Base-by-base conservation (phyloP, 1,139 yeast genomes). In the Geotrichum citri-aurantii region DNA sequence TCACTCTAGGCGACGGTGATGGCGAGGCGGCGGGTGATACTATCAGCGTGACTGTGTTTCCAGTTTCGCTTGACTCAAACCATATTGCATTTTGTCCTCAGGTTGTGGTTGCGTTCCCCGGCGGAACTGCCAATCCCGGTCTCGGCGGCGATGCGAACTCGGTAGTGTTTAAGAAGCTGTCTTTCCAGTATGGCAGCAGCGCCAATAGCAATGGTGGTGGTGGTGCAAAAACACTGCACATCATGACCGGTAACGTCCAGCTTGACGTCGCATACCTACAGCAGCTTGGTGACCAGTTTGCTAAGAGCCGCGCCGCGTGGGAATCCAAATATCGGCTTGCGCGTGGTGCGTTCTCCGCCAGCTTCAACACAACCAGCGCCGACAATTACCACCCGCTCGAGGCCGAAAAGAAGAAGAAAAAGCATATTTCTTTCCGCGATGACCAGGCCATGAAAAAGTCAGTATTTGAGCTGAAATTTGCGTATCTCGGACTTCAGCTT, bases 1-100 rank as follows among this genome's bases (percentile, higher is more conserved):
- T 65, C 2, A 52, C 42, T 7, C 53, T 64, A 5, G 44, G 44
- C 5, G 44, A 37, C 14, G 44, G 7, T 6, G 3, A n/a, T 3
- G n/a, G n/a, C n/a, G n/a, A n/a, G n/a, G n/a, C n/a, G n/a, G 63
- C 60, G 26, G 44, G n/a, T 37, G 44, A 37, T 4, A 33, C 52
- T 4, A 24, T 65, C 2, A 48, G 57, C n/a, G 40, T 59, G 12
- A 56, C 63, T 4, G 49, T 66, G 2, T 60, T 63, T 44, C 71
- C 71, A 1, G 48, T 66, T 21, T 62, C 63, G 24, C 55, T 68
- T 26, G 64, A 63, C 10, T 31, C 54, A 6, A 42, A 48, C 5
- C 17, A 48, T 42, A 52, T 37, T 33, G 48, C 47, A 3, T 37
- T 44, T 27, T 56, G 59, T 46, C 56, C 59, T 1, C 59, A 56